Evolutionary conservation across 1,284 basidiomycete species (phyloP), one percentile per base, ranked within the genome.

Genomic region (Boletus sp.): DNA sequence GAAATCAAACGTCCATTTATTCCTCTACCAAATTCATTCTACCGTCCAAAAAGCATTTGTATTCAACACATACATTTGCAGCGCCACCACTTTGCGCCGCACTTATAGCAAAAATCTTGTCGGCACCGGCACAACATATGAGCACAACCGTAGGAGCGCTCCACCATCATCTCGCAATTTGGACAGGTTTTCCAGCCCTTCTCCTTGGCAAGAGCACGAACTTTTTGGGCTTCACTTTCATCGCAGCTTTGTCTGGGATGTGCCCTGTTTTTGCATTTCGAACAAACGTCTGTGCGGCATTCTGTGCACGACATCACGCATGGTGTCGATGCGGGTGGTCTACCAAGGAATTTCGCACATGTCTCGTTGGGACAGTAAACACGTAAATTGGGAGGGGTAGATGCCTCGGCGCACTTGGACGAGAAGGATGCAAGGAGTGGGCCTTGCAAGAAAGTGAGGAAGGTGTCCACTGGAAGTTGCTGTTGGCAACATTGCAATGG

Each of bases 141-240:
- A 44, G 54, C 52, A 52, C 73, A 75, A 12, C 73, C 73, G 2
- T 34, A 16, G 7, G 50, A 47, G 19, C 71, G 70, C 53, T 75
- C 73, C 46, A 76, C 63, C 29, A 75, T 60, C 44, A 61, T 57
- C 38, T 61, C 57, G 60, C 73, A 75, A 8, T 56, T 62, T 1
- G 74, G 72, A 54, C 72, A 75, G 9, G 65, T 64, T 43, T 67
- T 60, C 74, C 74, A 76, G n/a, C 67, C 66, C 3, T 59, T 49
- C 42, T 52, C 23, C 26, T 59, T 50, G n/a, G 65, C 72, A 25
- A 74, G 63, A 5, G 46, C 51, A 17, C 67, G 62, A 22, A 70
- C 63, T 22, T 59, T 56, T 51, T n/a, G 52, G 48, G 16, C 58
- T 50, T 19, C 46, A 23, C 50, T 65, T 57, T 44, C 51, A 46